Base-by-base conservation (phyloP, 2,329 filamentous ascomycete species). In the Plectosphaerella cucumerina region DNA sequence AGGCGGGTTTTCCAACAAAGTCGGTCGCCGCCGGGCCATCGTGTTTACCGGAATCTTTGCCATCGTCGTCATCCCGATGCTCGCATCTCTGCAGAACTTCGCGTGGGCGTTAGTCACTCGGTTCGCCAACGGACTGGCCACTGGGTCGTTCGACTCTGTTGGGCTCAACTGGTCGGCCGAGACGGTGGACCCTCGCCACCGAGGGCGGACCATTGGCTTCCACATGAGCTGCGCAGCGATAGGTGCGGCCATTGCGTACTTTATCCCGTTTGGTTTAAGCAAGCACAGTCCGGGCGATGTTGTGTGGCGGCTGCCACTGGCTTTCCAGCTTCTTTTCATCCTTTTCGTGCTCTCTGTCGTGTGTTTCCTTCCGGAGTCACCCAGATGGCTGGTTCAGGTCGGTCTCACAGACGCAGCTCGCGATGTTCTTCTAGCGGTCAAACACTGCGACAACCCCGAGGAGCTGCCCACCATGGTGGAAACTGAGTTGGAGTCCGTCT, bases 81-180 rank as follows among this genome's bases (percentile, higher is more conserved):
- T 44, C 41, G 41, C 41, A 44, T 44, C 41, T 44, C 20, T 44
- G n/a, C 41, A 44, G 20, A 22, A 22, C 41, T 44, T 44, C 41
- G 21, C 41, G 17, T 44, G 41, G 41, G 41, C n/a, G 1, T 22
- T 44, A 22, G 20, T 21, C 10, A 8, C 14, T 34, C 45, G 45
- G 17, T 35, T 47, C 8, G n/a, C 21, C 18, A 47, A 47, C 12
- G 45, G 45, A 9, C 33, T 33, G 15, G 45, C 45, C 20, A 35
- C 31, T 14, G 45, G 45, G 14, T 34, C 45, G 10, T 34, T 47
- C 26, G 45, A 47, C 33, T 47, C 45, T 39, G 45, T 47, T 12
- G 45, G 45, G 10, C 45, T 47, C 17, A 47, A 47, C 45, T 47
- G 45, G 45, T 34, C 45, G 33, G 45, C 45, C 33, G 45, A 47